Evolutionary conservation across 2,329 filamentous ascomycete species (phyloP).

Genomic region (Dendrostoma leiphaemia): DNA sequence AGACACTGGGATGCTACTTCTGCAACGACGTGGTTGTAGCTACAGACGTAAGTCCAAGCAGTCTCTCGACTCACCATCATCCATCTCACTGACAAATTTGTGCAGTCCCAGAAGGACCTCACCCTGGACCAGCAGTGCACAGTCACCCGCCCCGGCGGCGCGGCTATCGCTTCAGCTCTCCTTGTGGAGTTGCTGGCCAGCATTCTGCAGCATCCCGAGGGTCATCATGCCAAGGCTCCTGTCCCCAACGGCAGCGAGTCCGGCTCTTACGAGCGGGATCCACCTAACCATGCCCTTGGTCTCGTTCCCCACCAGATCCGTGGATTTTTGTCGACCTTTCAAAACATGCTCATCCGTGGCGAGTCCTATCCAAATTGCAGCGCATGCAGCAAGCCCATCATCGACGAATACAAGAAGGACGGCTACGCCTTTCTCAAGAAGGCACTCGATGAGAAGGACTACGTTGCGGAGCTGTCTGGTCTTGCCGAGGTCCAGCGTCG

Average conservation of each 20-base stretch:
- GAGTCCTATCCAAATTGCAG: conserved; percentile 79
- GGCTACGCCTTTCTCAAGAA: conserved; percentile 77
- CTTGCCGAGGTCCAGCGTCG: conserved; percentile 67
- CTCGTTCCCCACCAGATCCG: conserved; percentile 79
- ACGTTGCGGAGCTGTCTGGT: conserved; percentile 74
- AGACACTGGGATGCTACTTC: conserved; percentile 90
- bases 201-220: conserved; percentile 79
- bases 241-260: conserved; percentile 29
- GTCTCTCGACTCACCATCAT: neutral
- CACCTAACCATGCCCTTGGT: conserved; percentile 59
- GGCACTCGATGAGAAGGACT: conserved; percentile 72
- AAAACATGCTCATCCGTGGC: conserved; percentile 70
- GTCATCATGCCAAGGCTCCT: conserved; percentile 61
- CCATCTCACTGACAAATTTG: conserved; percentile 23
- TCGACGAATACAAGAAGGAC: conserved; percentile 63
- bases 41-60: conserved; percentile 69
- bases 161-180: conserved; percentile 86
- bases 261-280: conserved; percentile 50
- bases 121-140: conserved; percentile 98
- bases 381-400: conserved; percentile 70
- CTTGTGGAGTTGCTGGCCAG: conserved; percentile 89
- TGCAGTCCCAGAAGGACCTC: conserved; percentile 84
- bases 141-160: conserved; percentile 89
- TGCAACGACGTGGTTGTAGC: conserved; percentile 97
- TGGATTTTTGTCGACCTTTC: conserved; percentile 72